Percentiles rank a stretch among this genome's conserved stretches.
These are phyloP conservation scores for Sphaerobolus stellatus DNA, from an alignment of 1,284 basidiomycete species.

Conservation along the genomic window DNA sequence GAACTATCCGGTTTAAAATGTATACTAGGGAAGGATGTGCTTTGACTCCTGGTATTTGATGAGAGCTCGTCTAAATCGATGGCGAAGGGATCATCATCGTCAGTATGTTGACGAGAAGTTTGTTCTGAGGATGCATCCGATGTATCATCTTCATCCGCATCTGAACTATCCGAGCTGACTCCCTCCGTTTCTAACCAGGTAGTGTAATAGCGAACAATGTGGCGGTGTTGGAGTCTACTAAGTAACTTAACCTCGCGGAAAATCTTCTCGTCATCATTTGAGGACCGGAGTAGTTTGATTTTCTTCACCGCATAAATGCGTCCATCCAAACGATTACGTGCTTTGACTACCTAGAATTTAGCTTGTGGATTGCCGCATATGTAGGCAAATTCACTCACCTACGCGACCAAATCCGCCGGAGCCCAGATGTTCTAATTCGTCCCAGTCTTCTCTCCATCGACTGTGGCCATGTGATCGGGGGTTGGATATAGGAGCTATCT, in stretches of 20 bases:
- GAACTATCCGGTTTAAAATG: slow-evolving; percentile 61
- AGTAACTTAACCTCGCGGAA: slow-evolving; percentile 91
- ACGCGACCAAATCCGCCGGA: slow-evolving; percentile 13
- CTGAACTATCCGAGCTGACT: slow-evolving; percentile 37
- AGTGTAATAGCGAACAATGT: slow-evolving; percentile 89
- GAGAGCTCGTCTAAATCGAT: slow-evolving; percentile 62
- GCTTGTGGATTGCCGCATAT: slow-evolving; percentile 41
- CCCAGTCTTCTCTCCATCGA: slow-evolving; percentile 84
- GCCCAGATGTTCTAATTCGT: slow-evolving; percentile 73
- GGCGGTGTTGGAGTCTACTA: slow-evolving; percentile 83
- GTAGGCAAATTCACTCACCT: slow-evolving; percentile 1
- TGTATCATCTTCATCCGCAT: slow-evolving; percentile 42
- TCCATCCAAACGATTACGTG: slow-evolving; percentile 78
- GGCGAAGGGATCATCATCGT: slow-evolving; percentile 50
- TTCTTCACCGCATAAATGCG: slow-evolving; percentile 83
- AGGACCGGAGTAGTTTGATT: slow-evolving; percentile 71
- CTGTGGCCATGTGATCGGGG: slow-evolving; percentile 34
- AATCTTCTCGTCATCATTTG: slow-evolving; percentile 83
- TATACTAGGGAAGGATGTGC: slow-evolving; percentile 73
- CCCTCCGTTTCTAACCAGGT: slow-evolving; percentile 77
- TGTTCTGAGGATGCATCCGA: slow-evolving; percentile 25
- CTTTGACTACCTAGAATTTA: slow-evolving; percentile 93
- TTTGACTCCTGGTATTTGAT: slow-evolving; percentile 45
- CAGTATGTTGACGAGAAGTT: slow-evolving; percentile 41
- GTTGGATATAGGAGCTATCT: slow-evolving; percentile 1